phyloP scores from a whole-genome alignment of 2,329 filamentous ascomycete species.

The Ceratocystis eucalypticola region DNA sequence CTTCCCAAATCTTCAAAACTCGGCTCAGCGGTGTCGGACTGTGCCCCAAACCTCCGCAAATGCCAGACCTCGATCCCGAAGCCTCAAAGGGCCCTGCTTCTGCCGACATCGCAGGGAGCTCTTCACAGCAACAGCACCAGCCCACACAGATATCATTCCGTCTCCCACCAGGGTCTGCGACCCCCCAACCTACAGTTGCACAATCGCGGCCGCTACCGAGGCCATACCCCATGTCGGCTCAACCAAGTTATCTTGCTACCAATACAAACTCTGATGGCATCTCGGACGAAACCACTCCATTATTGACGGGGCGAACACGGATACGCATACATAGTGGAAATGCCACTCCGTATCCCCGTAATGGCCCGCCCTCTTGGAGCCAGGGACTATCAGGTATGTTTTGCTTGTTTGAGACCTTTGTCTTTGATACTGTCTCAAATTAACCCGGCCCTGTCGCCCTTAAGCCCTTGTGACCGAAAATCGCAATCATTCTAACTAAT shows the following conservation, averaged over 20 bases:
- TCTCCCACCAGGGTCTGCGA: slow-evolving; percentile 15
- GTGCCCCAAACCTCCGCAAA: neutral
- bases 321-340: slow-evolving; percentile 30
- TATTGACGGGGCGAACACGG: slow-evolving; percentile 32
- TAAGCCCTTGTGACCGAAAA: neutral
- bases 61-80: neutral
- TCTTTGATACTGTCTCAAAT: neutral
- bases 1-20: neutral
- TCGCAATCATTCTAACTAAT: no score
- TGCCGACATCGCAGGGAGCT: neutral
- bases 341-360: slow-evolving; percentile 17
- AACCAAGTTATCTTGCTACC: slow-evolving; percentile 9
- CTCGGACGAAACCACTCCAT: slow-evolving; percentile 34
- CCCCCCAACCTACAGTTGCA: slow-evolving; percentile 17
- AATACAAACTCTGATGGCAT: slow-evolving; percentile 14
- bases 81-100: neutral
- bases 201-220: slow-evolving; percentile 19
- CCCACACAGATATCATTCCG: slow-evolving; percentile 16
- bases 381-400: slow-evolving; percentile 34
- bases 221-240: slow-evolving; percentile 17
- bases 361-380: slow-evolving; percentile 25
- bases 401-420: neutral
- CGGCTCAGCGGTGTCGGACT: neutral
- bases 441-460: no score
- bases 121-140: neutral